Percentiles rank a stretch among this genome's conserved stretches.
Conservation (phyloP, 2,329 filamentous ascomycete genomes). For the Mycogone perniciosa region DNA sequence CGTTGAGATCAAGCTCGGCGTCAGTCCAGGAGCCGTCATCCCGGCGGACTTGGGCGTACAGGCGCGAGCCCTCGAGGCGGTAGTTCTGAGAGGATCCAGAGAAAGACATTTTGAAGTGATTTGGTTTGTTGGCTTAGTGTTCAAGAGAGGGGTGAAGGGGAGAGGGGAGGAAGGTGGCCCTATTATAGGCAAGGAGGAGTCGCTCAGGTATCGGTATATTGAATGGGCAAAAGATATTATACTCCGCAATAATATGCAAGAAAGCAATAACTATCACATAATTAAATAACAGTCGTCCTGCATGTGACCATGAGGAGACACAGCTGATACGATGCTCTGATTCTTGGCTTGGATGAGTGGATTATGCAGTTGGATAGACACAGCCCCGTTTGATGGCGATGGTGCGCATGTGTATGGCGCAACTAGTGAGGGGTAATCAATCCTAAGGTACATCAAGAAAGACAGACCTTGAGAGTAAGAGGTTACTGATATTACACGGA, state of each 20-base stretch:
- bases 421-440: neutral
- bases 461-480: neutral
- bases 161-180: neutral
- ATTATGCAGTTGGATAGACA: neutral
- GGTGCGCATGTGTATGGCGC: neutral
- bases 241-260: neutral
- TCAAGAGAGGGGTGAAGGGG: neutral
- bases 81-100: constrained; percentile 2
- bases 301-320: neutral
- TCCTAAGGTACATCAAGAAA: neutral
- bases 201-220: neutral
- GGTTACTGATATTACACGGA: neutral
- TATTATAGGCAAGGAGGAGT: neutral
- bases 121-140: neutral
- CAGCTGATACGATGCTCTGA: neutral
- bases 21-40: constrained; percentile 1
- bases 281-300: neutral
- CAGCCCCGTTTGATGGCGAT: neutral
- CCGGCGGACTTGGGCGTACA: neutral
- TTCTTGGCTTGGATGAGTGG: neutral
- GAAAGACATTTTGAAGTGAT: constrained; percentile 1
- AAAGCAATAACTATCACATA: neutral
- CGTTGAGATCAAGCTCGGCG: constrained; percentile 2
- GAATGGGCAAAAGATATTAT: neutral
- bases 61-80: constrained; percentile 5